Percentiles rank a stretch among this genome's conserved stretches.
Evolutionary conservation across 1,139 yeast genomes (phyloP).

Genomic region (Blastobotrys apis): DNA sequence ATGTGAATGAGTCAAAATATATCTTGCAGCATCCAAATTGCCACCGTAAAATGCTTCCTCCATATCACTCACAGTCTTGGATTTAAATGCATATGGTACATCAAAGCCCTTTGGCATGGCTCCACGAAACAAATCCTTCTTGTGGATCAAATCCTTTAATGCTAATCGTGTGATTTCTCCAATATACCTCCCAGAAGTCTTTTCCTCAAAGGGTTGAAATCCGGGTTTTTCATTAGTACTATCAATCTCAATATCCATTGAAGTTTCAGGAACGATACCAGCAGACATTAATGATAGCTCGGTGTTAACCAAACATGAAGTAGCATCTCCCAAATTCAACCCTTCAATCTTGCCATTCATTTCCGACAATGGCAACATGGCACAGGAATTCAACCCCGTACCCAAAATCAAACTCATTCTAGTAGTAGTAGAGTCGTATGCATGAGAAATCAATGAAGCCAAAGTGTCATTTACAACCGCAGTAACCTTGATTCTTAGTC

Average conservation of each 20-base stretch:
- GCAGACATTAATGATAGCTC: constrained; percentile 35
- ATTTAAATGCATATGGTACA: constrained; percentile 26
- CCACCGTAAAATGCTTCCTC: constrained; percentile 25
- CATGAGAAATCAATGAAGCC: constrained; percentile 76
- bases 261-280: constrained; percentile 59
- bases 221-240: constrained; percentile 66
- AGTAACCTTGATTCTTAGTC: constrained; percentile 54
- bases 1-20: constrained; percentile 21
- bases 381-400: constrained; percentile 74
- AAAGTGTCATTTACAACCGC: constrained; percentile 90
- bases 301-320: constrained; percentile 31
- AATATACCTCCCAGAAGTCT: constrained; percentile 82
- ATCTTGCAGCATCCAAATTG: constrained; percentile 22
- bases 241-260: constrained; percentile 68
- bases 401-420: constrained; percentile 82
- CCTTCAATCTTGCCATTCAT: constrained; percentile 13
- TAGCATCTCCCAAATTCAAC: constrained; percentile 9
- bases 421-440: constrained; percentile 63
- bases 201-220: constrained; percentile 79
- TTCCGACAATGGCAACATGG: constrained; percentile 24
- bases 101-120: constrained; percentile 27
- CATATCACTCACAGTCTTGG: constrained; percentile 29
- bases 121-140: constrained; percentile 49
- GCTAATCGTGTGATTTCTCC: constrained; percentile 78
- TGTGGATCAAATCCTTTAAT: constrained; percentile 62